Percentiles rank a stretch among this genome's conserved stretches.
These are phyloP conservation scores for Wilcoxina mikolae DNA, from an alignment of 495 filamentous ascomycete species.

Conservation along the genomic window DNA sequence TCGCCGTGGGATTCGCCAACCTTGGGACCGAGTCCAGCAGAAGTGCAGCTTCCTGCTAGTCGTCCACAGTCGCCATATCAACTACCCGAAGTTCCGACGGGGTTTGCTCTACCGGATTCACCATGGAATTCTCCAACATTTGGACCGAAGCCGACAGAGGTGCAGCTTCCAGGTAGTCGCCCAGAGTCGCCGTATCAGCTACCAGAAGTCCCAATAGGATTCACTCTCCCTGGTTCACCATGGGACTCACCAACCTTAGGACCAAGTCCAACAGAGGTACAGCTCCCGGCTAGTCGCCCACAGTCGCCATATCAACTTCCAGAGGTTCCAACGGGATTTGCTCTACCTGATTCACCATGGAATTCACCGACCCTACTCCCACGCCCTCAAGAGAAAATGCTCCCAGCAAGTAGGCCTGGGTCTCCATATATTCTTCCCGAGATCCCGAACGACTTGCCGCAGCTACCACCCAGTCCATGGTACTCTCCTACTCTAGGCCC, in stretches of 20 bases:
- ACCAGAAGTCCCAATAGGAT: neutral
- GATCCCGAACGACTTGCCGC: neutral
- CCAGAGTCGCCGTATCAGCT: conserved; percentile 5
- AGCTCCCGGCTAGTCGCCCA: neutral
- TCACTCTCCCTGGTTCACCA: neutral
- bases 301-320: conserved; percentile 5
- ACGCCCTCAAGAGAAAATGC: neutral
- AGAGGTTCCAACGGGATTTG: neutral
- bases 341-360: neutral
- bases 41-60: neutral
- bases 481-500: conserved; percentile 1
- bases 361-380: neutral
- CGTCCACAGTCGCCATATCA: conserved; percentile 1
- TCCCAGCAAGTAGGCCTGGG: neutral
- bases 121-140: conserved; percentile 5
- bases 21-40: neutral
- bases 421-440: neutral
- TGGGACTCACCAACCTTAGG: conserved; percentile 6
- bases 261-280: neutral
- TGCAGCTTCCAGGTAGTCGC: neutral
- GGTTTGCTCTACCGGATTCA: neutral
- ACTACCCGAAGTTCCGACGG: neutral
- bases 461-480: neutral
- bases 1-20: conserved; percentile 6
- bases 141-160: neutral